Conservation (phyloP, 2,329 filamentous ascomycete species). For the Penicillium sp. region DNA sequence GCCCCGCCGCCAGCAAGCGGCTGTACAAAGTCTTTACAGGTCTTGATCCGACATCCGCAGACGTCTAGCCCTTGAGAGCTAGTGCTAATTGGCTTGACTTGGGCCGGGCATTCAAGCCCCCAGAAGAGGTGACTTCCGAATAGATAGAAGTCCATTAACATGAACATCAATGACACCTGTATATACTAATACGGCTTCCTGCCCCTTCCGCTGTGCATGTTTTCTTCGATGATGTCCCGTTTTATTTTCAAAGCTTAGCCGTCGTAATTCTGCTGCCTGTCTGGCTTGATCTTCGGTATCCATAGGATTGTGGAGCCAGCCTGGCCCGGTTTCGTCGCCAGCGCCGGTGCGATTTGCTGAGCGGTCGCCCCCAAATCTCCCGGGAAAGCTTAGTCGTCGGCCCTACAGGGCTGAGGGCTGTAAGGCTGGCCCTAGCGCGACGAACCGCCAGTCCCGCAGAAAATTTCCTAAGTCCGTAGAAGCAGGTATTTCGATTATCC, state of each 20-base stretch:
- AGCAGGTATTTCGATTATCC: not conserved
- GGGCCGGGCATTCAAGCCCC: no score
- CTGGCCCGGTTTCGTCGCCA: not conserved
- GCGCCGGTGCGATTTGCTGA: not conserved
- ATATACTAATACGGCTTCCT: no score
- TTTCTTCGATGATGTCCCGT: no score
- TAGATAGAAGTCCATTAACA: not conserved
- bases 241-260: not conserved
- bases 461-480: not conserved
- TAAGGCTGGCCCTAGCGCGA: not conserved
- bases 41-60: slow-evolving; percentile 49
- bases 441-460: not conserved
- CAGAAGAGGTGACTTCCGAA: no score
- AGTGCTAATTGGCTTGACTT: not conserved
- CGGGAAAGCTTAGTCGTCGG: slow-evolving; percentile 2
- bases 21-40: slow-evolving; percentile 56
- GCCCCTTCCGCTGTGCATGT: no score
- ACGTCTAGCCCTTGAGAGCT: slow-evolving; percentile 36
- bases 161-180: not conserved
- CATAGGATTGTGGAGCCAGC: not conserved
- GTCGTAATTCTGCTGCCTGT: slow-evolving; percentile 2
- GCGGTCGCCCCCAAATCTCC: not conserved
- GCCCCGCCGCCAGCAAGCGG: slow-evolving; percentile 52
- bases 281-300: not conserved
- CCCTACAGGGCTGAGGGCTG: not conserved